Evolutionary conservation across 768 basidiomycete genomes (phyloP).

Genomic region (Sutorius australiensis): DNA sequence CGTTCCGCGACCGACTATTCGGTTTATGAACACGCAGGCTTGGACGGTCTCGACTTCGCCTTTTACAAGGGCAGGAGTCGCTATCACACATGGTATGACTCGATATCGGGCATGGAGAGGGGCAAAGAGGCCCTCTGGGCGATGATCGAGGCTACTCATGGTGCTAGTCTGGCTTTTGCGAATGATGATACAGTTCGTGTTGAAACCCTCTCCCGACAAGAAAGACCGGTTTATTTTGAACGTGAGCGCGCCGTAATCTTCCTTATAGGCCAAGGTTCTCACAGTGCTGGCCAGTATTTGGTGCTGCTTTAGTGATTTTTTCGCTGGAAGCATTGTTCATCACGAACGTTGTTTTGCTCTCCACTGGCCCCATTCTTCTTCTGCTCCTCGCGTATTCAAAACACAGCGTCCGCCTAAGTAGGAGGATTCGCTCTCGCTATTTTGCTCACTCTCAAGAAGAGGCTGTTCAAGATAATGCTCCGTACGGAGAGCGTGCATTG

Average conservation of each 20-base stretch:
- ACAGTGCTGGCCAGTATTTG: constrained; percentile 49
- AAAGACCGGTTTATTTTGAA: constrained; percentile 65
- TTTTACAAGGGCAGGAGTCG: constrained; percentile 72
- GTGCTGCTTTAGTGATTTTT: constrained; percentile 50
- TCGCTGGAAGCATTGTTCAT: constrained; percentile 47
- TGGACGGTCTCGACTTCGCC: constrained; percentile 74
- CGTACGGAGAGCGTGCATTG: constrained; percentile 18
- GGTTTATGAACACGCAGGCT: constrained; percentile 53
- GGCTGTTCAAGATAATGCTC: constrained; percentile 1
- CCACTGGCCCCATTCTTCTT: constrained; percentile 58
- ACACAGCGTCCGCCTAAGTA: constrained; percentile 21
- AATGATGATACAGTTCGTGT: constrained; percentile 36
- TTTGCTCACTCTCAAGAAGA: background rate
- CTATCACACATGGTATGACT: constrained; percentile 76
- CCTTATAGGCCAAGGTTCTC: background rate
- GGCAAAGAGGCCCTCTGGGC: constrained; percentile 63
- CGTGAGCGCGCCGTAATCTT: constrained; percentile 39
- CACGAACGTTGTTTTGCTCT: constrained; percentile 55
- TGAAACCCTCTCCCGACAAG: constrained; percentile 21
- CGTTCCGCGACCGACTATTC: constrained; percentile 72
- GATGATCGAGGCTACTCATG: constrained; percentile 67
- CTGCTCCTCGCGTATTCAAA: constrained; percentile 41
- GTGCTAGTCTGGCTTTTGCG: constrained; percentile 52
- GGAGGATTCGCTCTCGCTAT: constrained; percentile 14
- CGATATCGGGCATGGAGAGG: constrained; percentile 55